Conservation (phyloP, 495 filamentous ascomycete species). For the Neurospora discreta region DNA sequence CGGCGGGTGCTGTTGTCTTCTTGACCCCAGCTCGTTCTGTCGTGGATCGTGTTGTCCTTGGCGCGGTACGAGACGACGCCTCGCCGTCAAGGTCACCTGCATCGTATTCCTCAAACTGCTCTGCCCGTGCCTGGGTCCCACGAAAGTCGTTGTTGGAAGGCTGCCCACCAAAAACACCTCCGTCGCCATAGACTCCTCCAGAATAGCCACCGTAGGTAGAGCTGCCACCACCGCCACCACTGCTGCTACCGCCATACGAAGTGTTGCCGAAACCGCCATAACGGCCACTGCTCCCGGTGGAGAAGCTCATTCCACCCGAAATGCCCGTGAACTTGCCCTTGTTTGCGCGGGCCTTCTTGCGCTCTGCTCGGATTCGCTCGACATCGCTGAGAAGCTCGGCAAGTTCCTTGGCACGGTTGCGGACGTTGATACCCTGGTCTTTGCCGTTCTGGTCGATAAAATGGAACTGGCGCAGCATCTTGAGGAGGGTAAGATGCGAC, state of each 20-base stretch:
- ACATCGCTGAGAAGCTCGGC: slow-evolving; percentile 90
- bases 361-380: slow-evolving; percentile 79
- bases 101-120: slow-evolving; percentile 93
- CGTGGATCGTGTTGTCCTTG: slow-evolving; percentile 30
- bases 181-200: slow-evolving; percentile 85
- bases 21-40: slow-evolving; percentile 30
- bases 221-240: slow-evolving; percentile 50
- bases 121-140: slow-evolving; percentile 43
- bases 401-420: slow-evolving; percentile 90
- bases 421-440: slow-evolving; percentile 96
- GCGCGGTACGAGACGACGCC: slow-evolving; percentile 25
- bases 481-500: slow-evolving; percentile 85
- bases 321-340: slow-evolving; percentile 92
- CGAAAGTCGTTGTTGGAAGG: slow-evolving; percentile 45
- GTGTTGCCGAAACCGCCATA: slow-evolving; percentile 86
- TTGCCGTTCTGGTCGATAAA: slow-evolving; percentile 94
- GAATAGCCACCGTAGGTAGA: slow-evolving; percentile 72
- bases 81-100: slow-evolving; percentile 63
- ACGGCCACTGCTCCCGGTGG: slow-evolving; percentile 42
- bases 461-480: slow-evolving; percentile 98
- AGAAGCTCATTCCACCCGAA: slow-evolving; percentile 60
- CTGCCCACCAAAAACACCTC: slow-evolving; percentile 72
- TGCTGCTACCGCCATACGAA: not conserved
- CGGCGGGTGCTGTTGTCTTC: slow-evolving; percentile 33
- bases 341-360: slow-evolving; percentile 85